Conservation (phyloP, 2,329 filamentous ascomycete species). For the Scytalidium sp. region DNA sequence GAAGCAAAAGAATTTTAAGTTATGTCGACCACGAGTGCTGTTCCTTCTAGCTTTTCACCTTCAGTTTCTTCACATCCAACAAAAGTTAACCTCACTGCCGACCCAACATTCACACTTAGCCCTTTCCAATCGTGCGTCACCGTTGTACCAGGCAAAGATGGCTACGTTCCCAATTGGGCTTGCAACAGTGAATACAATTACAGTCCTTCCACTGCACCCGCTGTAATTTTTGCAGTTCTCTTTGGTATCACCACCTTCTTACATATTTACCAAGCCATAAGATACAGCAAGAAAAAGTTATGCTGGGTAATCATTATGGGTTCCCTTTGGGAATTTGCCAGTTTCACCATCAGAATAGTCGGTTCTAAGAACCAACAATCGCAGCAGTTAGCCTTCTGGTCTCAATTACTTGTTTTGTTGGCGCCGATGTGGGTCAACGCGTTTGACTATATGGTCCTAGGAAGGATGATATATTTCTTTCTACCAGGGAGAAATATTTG, state of each 20-base stretch:
- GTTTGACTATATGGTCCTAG: slow-evolving; percentile 31
- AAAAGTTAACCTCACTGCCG: too few relatives aligned
- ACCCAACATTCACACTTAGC: too few relatives aligned
- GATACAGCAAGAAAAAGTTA: slow-evolving; percentile 34
- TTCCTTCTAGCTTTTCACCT: too few relatives aligned
- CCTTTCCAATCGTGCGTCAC: slow-evolving; percentile 20
- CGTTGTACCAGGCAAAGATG: slow-evolving; percentile 31
- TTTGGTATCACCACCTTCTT: slow-evolving; percentile 30
- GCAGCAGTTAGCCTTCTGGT: slow-evolving; percentile 25
- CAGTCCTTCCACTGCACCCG: slow-evolving; percentile 33
- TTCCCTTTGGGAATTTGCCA: slow-evolving; percentile 36
- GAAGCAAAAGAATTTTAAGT: too few relatives aligned
- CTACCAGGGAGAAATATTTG: slow-evolving; percentile 33
- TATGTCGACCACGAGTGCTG: too few relatives aligned
- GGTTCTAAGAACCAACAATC: slow-evolving; percentile 37
- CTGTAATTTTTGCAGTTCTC: slow-evolving; percentile 31
- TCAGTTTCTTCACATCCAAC: too few relatives aligned
- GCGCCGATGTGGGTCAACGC: slow-evolving; percentile 31
- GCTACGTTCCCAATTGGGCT: slow-evolving; percentile 32
- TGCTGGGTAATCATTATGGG: slow-evolving; percentile 44
- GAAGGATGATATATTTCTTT: slow-evolving; percentile 30
- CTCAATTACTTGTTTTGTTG: slow-evolving; percentile 39
- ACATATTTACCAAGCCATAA: slow-evolving; percentile 33
- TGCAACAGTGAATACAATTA: slow-evolving; percentile 35
- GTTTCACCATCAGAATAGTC: slow-evolving; percentile 36